phyloP scores from a whole-genome alignment of 2,329 filamentous ascomycete genomes.

The Zelopaecilomyces penicillatus region DNA sequence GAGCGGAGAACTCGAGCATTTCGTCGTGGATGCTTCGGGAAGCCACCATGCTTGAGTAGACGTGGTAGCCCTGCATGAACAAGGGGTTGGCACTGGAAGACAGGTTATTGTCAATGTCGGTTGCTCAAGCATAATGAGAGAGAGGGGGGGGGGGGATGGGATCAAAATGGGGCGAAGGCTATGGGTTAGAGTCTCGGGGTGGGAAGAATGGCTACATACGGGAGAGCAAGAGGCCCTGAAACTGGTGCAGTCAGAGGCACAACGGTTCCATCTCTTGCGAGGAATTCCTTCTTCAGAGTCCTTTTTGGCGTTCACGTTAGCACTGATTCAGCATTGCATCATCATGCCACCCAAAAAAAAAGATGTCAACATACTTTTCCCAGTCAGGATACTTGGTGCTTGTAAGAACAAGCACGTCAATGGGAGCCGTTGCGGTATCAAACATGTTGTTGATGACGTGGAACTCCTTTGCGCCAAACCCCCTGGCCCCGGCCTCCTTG shows the following conservation, averaged over 20 bases:
- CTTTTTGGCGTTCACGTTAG: not conserved
- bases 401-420: not conserved
- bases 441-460: not conserved
- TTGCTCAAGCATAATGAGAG: not conserved
- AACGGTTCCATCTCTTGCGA: not conserved
- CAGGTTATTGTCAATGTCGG: not conserved
- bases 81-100: not conserved
- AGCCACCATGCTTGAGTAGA: not conserved
- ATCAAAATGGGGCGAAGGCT: no score
- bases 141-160: no score
- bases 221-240: not conserved
- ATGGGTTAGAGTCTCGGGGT: no score
- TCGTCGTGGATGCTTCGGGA: not conserved
- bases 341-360: not conserved
- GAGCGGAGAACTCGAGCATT: not conserved
- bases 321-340: not conserved
- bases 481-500: conserved; percentile 40
- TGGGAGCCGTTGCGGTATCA: not conserved
- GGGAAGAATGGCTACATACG: no score
- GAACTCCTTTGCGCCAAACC: conserved; percentile 24
- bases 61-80: not conserved
- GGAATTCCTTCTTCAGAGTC: not conserved
- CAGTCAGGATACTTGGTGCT: not conserved
- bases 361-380: not conserved
- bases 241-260: not conserved